Base-by-base conservation (phyloP, 345 rosid genomes). In the Murraya paniculata region DNA sequence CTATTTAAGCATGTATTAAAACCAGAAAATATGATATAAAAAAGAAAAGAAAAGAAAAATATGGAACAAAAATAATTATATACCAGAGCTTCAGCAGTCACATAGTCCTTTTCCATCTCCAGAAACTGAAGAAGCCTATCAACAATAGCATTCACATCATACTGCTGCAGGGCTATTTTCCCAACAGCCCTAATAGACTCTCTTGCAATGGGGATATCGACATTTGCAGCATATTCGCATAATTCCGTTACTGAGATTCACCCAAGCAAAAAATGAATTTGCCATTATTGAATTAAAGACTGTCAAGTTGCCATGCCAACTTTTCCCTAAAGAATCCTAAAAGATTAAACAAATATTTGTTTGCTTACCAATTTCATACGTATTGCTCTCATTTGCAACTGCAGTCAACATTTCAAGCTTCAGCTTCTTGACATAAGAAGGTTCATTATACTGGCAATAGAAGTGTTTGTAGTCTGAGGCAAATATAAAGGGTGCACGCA, bases 361-460 rank as follows among this genome's bases (percentile, higher is more conserved):
- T 80, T 68, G n/a, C 92, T 77, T 82, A 96, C 99, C 99, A 79
- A 96, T 96, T 88, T 96, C 99, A 72, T 96, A 96, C 56, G 99
- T 96, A 81, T 92, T 94, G 85, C 91, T 92, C 88, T 93, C 99
- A 87, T 92, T 94, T 84, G 99, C 98, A 66, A 96, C 97, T 21
- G 97, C 99, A 78, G 99, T 96, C 89, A 94, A 90, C 99, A 96
- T 96, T 84, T 96, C 99, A 78, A 96, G 98, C 93, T 96, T 96
- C 92, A 96, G 83, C 76, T 94, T 94, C 88, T 94, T 96, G 72
- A 96, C 99, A 87, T 94, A 96, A 28, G 91, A 92, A 27, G 98
- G 91, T 79, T 96, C 99, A 78, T 92, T 96, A 86, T 96, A 96
- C 87, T 94, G 99, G 87, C 99, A 96, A 74, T 96, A 96, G 80